Conservation (phyloP, 805 yeast species). For the Clavispora carvajalis region DNA sequence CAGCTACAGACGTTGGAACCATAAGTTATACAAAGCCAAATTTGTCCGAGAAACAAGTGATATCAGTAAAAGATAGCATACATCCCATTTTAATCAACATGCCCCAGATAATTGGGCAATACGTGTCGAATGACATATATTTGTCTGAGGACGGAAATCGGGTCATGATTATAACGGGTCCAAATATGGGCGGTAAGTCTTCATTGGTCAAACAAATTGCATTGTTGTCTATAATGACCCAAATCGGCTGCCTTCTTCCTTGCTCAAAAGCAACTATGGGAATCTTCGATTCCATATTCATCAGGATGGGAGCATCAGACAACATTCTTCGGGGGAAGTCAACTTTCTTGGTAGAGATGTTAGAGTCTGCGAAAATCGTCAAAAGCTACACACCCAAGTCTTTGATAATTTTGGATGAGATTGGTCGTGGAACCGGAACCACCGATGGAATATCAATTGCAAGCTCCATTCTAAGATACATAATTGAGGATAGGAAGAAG, state of each 20-base stretch:
- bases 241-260: slow-evolving; percentile 73
- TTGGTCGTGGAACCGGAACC: slow-evolving; percentile 73
- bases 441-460: slow-evolving; percentile 83
- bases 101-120: slow-evolving; percentile 25
- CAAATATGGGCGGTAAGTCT: slow-evolving; percentile 87
- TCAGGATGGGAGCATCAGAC: slow-evolving; percentile 85
- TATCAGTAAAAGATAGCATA: slow-evolving; percentile 53
- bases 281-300: slow-evolving; percentile 68
- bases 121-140: slow-evolving; percentile 62
- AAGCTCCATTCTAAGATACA: slow-evolving; percentile 59
- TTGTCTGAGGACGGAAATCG: slow-evolving; percentile 46
- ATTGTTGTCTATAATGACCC: slow-evolving; percentile 64
- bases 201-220: slow-evolving; percentile 74
- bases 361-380: slow-evolving; percentile 58
- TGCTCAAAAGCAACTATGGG: slow-evolving; percentile 58
- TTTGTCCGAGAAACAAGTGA: slow-evolving; percentile 36
- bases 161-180: slow-evolving; percentile 69
- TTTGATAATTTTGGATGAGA: slow-evolving; percentile 64
- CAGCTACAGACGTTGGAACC: slow-evolving; percentile 3
- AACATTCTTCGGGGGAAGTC: slow-evolving; percentile 70
- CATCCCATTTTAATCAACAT: slow-evolving; percentile 63
- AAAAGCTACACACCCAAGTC: slow-evolving; percentile 49
- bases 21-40: slow-evolving; percentile 7
- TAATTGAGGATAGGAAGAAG: slow-evolving; percentile 29
- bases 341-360: slow-evolving; percentile 76